phyloP scores from a whole-genome alignment of 805 yeast species.

The Candida fluviatilis region DNA sequence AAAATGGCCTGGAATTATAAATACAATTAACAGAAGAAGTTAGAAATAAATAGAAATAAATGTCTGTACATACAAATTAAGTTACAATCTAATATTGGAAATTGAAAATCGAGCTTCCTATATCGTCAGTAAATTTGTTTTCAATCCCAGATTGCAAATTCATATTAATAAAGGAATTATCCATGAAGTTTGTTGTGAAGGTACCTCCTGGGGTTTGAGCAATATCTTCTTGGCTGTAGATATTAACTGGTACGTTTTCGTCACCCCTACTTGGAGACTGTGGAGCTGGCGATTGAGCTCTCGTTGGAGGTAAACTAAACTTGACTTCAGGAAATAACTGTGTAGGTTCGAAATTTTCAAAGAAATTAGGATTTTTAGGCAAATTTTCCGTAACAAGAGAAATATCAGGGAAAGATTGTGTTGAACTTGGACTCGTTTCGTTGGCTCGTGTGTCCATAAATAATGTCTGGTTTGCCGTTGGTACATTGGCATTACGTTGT shows the following conservation, averaged over 20 bases:
- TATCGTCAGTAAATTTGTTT: slow-evolving; percentile 17
- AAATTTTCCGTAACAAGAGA: slow-evolving; percentile 51
- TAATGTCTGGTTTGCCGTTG: slow-evolving; percentile 5
- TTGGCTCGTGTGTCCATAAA: slow-evolving; percentile 5
- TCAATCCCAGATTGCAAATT: slow-evolving; percentile 35
- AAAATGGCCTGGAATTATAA: too few species aligned
- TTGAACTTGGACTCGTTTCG: slow-evolving; percentile 34
- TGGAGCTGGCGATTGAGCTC: slow-evolving; percentile 32
- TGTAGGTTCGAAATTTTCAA: slow-evolving; percentile 53
- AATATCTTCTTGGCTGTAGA: neutral
- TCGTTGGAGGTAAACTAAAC: slow-evolving; percentile 31
- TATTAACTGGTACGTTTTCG: slow-evolving; percentile 1
- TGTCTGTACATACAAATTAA: too few species aligned
- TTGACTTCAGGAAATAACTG: slow-evolving; percentile 48
- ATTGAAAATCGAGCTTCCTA: slow-evolving; percentile 27
- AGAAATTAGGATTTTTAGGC: slow-evolving; percentile 42
- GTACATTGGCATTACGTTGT: slow-evolving; percentile 11
- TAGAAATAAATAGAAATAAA: too few species aligned
- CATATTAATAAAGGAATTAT: slow-evolving; percentile 39
- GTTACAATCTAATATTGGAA: slow-evolving; percentile 13
- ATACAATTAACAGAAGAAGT: too few species aligned
- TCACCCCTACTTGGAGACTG: slow-evolving; percentile 2
- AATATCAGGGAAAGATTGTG: slow-evolving; percentile 47
- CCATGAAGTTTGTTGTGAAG: slow-evolving; percentile 35
- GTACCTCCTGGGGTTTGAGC: slow-evolving; percentile 23